Evolutionary conservation across 1,139 yeast genomes (phyloP), one percentile per base, ranked within the genome.

Genomic region (Yamadazyma jaroonii): DNA sequence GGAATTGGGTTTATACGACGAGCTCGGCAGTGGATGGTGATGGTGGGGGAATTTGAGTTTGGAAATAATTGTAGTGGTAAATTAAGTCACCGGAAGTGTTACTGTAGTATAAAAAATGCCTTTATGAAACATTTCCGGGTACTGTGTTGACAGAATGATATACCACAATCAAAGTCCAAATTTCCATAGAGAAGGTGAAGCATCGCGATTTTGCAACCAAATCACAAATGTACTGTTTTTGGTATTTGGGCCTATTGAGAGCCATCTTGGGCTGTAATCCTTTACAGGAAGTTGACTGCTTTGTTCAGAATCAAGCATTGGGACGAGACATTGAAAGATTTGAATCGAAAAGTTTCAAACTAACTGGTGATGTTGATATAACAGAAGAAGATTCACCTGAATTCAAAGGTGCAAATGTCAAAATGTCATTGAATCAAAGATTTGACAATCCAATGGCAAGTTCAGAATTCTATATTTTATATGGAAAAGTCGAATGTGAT

Each of bases 401-500:
- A 31, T 11, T 29, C 14, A 12, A 21, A 12, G 34, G 24, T 10
- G 13, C 28, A 8, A 25, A 8, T 7, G 21, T 14, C 2, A 3
- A 21, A 9, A 32, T 31, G 30, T 10, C 17, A 32, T 54, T 65
- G 36, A 49, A 53, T 2, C 45, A 63, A 27, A 48, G 67, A 7
- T 57, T 50, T 41, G 74, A 72, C 32, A 67, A 70, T 37, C 77
- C 77, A 1, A 53, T 64, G 6, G 43, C 69, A 9, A 51, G 44
- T 17, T 66, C 74, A 13, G 53, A 56, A 10, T 67, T 62, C 38
- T 66, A 64, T 45, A 57, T 72, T 9, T 47, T 65, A 43, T 65
- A 64, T 45, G 78, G 77, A 3, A 62, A 59, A 38, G 72, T 64
- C 2, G 73, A 67, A 43, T 71, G 64, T 17, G 70, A 64, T 21